Evolutionary conservation across 2,329 filamentous ascomycete genomes (phyloP), one percentile per base, ranked within the genome.

Genomic region (Lachnellula suecica): DNA sequence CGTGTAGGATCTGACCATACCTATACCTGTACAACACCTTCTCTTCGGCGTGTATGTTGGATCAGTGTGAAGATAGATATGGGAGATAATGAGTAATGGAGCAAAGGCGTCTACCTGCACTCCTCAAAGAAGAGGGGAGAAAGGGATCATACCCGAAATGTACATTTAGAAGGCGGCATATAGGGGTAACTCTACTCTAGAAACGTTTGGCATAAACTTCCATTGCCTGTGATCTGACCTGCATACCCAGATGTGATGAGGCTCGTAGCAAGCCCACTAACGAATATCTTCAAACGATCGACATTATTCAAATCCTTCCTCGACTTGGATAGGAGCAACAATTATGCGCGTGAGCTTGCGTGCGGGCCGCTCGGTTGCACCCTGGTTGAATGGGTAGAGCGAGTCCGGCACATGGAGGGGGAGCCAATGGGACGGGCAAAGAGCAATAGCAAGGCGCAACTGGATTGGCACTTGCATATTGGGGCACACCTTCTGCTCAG

Each of bases 41-140:
- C 10, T 42, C 19, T 24, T 37, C 23, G 25, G 10, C 15, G 13
- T 41, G 22, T 50, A 54, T 54, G 60, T 60, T 29, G 58, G 53
- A 54, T 54, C 38, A 49, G 44, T 24, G 45, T 42, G 51, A 47
- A 54, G 45, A 47, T 34, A n/a, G n/a, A n/a, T n/a, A 35, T 47
- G 34, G 47, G 40, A 51, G 47, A 53, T 31, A 29, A 46, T 57
- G 29, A 37, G 47, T 47, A 37, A 46, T 47, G 57, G 57, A 57
- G 57, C 56, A 56, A 42, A 25, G 56, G 59, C 52, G 54, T 57
- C 49, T 59, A n/a, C 23, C 19, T 25, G 27, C n/a, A n/a, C n/a
- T n/a, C n/a, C n/a, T n/a, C n/a, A n/a, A n/a, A n/a, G n/a, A n/a
- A n/a, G n/a, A n/a, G n/a, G n/a, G n/a, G n/a, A n/a, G n/a, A n/a